Percentiles rank a stretch among this genome's conserved stretches.
Evolutionary conservation across 2,329 filamentous ascomycete genomes (phyloP).

Genomic region (Helminthosporium solani): DNA sequence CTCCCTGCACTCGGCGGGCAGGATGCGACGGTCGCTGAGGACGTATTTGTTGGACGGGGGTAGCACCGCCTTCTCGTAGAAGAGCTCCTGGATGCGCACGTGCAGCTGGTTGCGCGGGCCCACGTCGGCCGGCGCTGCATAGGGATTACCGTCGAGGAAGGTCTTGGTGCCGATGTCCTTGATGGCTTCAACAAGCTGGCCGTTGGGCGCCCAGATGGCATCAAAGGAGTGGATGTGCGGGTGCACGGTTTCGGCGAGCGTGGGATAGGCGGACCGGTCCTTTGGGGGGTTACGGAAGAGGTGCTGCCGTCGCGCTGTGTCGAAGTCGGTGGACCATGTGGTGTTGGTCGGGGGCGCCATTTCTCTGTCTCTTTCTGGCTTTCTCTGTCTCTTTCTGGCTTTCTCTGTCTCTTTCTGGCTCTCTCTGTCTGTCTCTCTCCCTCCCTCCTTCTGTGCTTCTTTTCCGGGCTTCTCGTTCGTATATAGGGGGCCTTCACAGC

Average conservation of each 20-base stretch:
- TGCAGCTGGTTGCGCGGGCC: constrained; percentile 71
- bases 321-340: constrained; percentile 81
- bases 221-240: constrained; percentile 98
- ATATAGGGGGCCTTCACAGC: too few species aligned
- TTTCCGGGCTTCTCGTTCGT: background rate
- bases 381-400: too few species aligned
- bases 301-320: constrained; percentile 80
- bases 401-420: too few species aligned
- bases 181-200: constrained; percentile 71
- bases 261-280: constrained; percentile 84
- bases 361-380: constrained; percentile 3
- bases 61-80: constrained; percentile 77
- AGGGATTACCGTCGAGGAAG: constrained; percentile 75
- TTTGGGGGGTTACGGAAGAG: constrained; percentile 87
- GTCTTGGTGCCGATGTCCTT: constrained; percentile 87
- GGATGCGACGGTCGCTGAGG: constrained; percentile 75
- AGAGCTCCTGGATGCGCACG: constrained; percentile 77
- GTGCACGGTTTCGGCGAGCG: constrained; percentile 78
- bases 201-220: constrained; percentile 74
- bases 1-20: constrained; percentile 91
- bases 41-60: constrained; percentile 82
- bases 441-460: background rate
- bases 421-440: too few species aligned
- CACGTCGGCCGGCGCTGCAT: constrained; percentile 55
- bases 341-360: constrained; percentile 49